phyloP scores from a whole-genome alignment of 192 early-diverging fungal species.

The Entomortierella parvispora region DNA sequence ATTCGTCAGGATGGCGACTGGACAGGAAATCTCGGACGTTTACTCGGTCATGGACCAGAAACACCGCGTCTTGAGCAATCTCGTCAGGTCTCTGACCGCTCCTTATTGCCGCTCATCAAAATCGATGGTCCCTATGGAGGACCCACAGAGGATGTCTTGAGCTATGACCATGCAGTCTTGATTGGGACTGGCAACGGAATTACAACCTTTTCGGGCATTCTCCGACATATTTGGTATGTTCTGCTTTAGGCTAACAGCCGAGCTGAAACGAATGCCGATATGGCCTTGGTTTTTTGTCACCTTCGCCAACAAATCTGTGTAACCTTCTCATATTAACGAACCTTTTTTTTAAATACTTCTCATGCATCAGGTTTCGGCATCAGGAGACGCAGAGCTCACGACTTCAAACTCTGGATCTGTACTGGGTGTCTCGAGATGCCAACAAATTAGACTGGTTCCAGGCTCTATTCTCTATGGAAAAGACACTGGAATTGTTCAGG shows the following conservation, averaged over 20 bases:
- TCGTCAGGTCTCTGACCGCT: conserved; percentile 33
- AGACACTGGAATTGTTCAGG: conserved; percentile 45
- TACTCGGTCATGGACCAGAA: conserved; percentile 45
- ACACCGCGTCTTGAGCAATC: conserved; percentile 28
- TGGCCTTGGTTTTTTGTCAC: too few relatives aligned
- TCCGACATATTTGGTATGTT: conserved; percentile 72
- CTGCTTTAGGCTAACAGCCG: not conserved
- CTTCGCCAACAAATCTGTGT: too few relatives aligned
- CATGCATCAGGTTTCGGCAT: conserved; percentile 51
- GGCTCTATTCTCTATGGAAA: conserved; percentile 47
- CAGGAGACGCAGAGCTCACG: conserved; percentile 49
- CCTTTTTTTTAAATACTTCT: not conserved
- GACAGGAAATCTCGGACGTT: conserved; percentile 32
- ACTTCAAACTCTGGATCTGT: conserved; percentile 39
- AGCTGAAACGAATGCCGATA: too few relatives aligned
- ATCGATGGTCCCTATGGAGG: conserved; percentile 88
- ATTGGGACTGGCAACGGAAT: conserved; percentile 81
- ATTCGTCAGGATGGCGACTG: conserved; percentile 58
- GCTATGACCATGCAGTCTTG: conserved; percentile 71
- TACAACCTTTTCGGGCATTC: conserved; percentile 78
- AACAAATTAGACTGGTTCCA: conserved; percentile 51
- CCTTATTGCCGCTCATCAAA: conserved; percentile 64
- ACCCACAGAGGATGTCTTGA: conserved; percentile 77
- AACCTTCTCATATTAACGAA: too few relatives aligned
- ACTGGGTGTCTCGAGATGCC: conserved; percentile 47